A percentile compares a stretch with the other conserved stretches of the same genome.
Conservation (phyloP, 73 alveolate species). For the Uronychia binucleata region DNA sequence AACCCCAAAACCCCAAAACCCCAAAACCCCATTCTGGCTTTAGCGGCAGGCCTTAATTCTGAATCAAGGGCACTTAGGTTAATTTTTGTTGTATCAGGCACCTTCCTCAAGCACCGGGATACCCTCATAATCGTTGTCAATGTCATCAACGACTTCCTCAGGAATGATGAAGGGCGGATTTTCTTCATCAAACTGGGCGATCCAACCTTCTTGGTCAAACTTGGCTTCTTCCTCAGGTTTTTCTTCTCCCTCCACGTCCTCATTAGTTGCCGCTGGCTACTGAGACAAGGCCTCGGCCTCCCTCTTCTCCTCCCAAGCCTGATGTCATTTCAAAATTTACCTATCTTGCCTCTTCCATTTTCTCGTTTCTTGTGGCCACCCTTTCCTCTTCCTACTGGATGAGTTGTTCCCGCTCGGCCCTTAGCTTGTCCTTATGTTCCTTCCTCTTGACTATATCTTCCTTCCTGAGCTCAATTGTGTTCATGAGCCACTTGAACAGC, state of each 20-base stretch:
- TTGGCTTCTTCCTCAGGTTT: not conserved
- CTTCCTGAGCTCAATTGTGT: conserved; percentile 47
- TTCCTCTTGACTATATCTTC: conserved; percentile 44
- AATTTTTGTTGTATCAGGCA: not conserved
- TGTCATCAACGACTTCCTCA: conserved; percentile 52
- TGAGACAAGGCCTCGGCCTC: conserved; percentile 33
- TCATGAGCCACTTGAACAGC: conserved; percentile 31
- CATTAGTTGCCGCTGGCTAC: conserved; percentile 25
- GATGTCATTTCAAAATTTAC: not conserved
- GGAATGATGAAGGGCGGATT: conserved; percentile 48
- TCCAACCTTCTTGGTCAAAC: conserved; percentile 37
- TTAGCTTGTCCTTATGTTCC: conserved; percentile 22
- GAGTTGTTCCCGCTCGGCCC: conserved; percentile 42
- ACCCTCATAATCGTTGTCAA: conserved; percentile 60
- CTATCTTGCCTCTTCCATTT: conserved; percentile 7
- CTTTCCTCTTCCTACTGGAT: conserved; percentile 29
- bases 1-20: no score
- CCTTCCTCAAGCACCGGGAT: conserved; percentile 4
- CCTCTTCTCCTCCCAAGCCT: conserved; percentile 21
- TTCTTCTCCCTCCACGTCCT: conserved; percentile 26
- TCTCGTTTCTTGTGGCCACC: conserved; percentile 19
- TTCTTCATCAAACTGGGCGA: conserved; percentile 54
- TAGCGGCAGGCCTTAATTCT: no score
- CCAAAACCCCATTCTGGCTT: no score
- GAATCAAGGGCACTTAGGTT: no score